A percentile compares a stretch with the other conserved stretches of the same genome.
Conservation (phyloP, 176 grass and related monocot genomes). For the Pontederia crassipes region DNA sequence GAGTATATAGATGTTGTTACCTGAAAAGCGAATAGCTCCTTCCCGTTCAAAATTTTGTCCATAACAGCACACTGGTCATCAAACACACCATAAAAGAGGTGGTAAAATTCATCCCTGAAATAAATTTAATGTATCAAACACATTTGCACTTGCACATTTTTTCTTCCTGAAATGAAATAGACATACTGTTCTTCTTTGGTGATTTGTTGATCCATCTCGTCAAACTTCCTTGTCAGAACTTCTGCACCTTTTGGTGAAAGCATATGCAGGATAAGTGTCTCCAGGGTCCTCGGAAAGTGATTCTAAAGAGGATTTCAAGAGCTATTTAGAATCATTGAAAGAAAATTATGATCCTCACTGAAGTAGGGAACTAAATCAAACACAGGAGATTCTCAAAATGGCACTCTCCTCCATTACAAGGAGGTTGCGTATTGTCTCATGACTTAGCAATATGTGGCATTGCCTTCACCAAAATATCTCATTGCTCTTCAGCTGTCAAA, state of each 20-base stretch:
- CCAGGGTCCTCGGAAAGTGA: slow-evolving; percentile 77
- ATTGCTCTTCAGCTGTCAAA: too few species aligned
- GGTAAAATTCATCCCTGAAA: slow-evolving; percentile 63
- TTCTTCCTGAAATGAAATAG: slow-evolving; percentile 3
- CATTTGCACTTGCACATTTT: background rate
- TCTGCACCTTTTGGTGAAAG: slow-evolving; percentile 79
- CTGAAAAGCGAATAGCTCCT: slow-evolving; percentile 82
- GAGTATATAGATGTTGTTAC: slow-evolving; percentile 19
- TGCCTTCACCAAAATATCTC: too few species aligned
- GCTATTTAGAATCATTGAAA: background rate
- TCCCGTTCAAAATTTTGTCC: slow-evolving; percentile 70
- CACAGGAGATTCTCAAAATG: too few species aligned
- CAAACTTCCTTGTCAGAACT: slow-evolving; percentile 89
- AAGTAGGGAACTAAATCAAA: too few species aligned
- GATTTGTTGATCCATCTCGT: slow-evolving; percentile 63
- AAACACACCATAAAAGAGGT: slow-evolving; percentile 68
- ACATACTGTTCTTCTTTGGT: slow-evolving; percentile 73
- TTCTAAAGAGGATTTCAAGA: slow-evolving; percentile 32
- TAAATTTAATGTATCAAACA: slow-evolving; percentile 13
- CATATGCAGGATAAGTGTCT: slow-evolving; percentile 67
- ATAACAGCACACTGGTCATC: slow-evolving; percentile 75
- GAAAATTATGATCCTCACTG: too few species aligned
- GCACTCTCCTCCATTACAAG: too few species aligned
- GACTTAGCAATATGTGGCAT: too few species aligned
- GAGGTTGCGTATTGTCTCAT: too few species aligned